A percentile compares a stretch with the other conserved stretches of the same genome.
Evolutionary conservation across 208 protist genomes (phyloP).

Genomic region (Naegleria fowleri): DNA sequence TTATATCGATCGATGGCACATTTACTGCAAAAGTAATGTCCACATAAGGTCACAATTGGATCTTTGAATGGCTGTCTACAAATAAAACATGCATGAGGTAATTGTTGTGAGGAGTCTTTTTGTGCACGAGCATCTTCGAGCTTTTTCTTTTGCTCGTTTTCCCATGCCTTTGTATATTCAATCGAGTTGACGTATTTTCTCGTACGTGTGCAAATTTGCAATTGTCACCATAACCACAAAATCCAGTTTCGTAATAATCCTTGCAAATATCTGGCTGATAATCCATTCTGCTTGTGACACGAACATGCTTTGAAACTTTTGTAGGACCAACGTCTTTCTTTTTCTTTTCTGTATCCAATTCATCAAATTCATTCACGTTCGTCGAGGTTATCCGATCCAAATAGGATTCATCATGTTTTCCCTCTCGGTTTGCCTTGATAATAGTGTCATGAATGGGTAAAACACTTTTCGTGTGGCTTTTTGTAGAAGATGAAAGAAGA

Average conservation of each 20-base stretch:
- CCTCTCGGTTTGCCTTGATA: neutral
- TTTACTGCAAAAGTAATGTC: conserved; percentile 54
- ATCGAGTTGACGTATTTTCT: conserved; percentile 54
- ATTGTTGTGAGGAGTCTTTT: conserved; percentile 33
- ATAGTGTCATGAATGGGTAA: neutral
- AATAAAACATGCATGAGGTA: conserved; percentile 52
- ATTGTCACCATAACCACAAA: conserved; percentile 47
- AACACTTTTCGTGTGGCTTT: neutral
- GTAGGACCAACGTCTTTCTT: conserved; percentile 30
- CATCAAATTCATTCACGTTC: neutral
- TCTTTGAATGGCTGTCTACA: conserved; percentile 51
- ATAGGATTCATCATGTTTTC: neutral
- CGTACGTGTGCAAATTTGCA: conserved; percentile 63
- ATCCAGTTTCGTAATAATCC: conserved; percentile 56
- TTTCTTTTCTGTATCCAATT: neutral
- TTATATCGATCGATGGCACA: conserved; percentile 47
- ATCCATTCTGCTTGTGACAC: conserved; percentile 42
- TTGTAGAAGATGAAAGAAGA: neutral
- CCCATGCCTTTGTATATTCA: conserved; percentile 53
- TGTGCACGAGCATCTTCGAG: neutral
- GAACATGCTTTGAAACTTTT: conserved; percentile 30
- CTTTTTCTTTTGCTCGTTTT: conserved; percentile 36
- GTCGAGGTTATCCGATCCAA: neutral
- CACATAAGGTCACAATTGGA: conserved; percentile 51
- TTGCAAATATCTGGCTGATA: conserved; percentile 62